Conservation (phyloP, 2,329 filamentous ascomycete genomes). For the Trichoderma sp. region DNA sequence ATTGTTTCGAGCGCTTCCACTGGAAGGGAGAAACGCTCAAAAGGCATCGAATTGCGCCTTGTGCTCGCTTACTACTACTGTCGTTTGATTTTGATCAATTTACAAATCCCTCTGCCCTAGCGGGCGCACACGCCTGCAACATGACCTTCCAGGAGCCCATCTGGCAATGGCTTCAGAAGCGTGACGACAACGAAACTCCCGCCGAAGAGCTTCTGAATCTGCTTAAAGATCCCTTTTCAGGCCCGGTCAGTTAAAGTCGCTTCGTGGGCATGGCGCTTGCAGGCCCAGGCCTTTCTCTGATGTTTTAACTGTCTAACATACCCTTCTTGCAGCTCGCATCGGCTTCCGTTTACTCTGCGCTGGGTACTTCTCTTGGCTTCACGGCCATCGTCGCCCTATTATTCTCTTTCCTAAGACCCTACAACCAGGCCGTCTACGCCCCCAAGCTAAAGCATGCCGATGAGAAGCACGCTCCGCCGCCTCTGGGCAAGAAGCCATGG, state of each 20-base stretch:
- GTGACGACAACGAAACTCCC: slow-evolving; percentile 26
- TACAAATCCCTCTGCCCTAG: slow-evolving; percentile 5
- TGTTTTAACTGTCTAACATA: not conserved
- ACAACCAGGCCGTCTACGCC: slow-evolving; percentile 90
- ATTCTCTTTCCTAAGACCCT: slow-evolving; percentile 89
- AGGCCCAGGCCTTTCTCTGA: slow-evolving; percentile 30
- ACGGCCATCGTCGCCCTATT: slow-evolving; percentile 73
- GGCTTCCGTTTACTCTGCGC: slow-evolving; percentile 72
- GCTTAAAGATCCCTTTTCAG: slow-evolving; percentile 55
- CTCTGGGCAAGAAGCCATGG: slow-evolving; percentile 83
- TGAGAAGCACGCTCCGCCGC: slow-evolving; percentile 83
- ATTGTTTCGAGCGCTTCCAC: slow-evolving; percentile 3
- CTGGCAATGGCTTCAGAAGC: slow-evolving; percentile 27
- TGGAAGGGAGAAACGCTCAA: not conserved
- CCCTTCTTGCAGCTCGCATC: slow-evolving; percentile 35
- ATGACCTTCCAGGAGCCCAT: slow-evolving; percentile 33
- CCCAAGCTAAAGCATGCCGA: slow-evolving; percentile 93
- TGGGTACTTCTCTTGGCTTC: slow-evolving; percentile 78
- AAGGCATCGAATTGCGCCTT: not conserved
- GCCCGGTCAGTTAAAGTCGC: slow-evolving; percentile 42
- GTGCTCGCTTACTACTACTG: not conserved
- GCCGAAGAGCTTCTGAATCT: slow-evolving; percentile 53
- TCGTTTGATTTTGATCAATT: not conserved
- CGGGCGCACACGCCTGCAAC: slow-evolving; percentile 15
- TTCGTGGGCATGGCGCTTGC: not conserved